Percentiles rank a stretch among this genome's conserved stretches.
These are phyloP conservation scores for Cinnamomum micranthum DNA, from an alignment of 164 flowering plant species.

Conservation along the genomic window DNA sequence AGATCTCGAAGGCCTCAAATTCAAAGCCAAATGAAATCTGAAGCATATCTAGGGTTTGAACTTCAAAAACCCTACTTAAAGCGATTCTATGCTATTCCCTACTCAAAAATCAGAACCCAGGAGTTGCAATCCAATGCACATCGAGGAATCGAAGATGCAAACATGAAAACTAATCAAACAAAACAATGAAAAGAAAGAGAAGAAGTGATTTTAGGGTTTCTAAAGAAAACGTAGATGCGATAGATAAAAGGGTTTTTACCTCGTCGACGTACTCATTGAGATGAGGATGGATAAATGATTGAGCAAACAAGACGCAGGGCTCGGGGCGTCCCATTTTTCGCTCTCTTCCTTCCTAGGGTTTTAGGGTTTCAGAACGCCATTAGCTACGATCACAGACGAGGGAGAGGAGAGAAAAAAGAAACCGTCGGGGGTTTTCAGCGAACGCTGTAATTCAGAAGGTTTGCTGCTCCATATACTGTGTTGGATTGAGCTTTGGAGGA, in stretches of 20 bases:
- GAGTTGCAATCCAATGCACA: background rate
- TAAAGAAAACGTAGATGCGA: too few species aligned
- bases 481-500: too few species aligned
- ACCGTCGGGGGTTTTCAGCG: too few species aligned
- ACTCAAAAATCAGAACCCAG: background rate
- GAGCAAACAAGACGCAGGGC: constrained; percentile 81
- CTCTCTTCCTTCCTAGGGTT: background rate
- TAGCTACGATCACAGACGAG: background rate
- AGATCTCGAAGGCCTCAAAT: background rate
- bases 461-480: too few species aligned
- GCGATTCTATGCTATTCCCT: background rate
- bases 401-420: background rate
- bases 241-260: constrained; percentile 29
- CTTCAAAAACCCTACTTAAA: background rate
- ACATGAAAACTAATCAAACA: background rate
- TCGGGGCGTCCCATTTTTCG: constrained; percentile 82
- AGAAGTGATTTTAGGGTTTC: too few species aligned
- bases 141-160: background rate
- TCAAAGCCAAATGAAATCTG: background rate
- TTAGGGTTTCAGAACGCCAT: background rate
- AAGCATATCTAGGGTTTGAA: background rate
- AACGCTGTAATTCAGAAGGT: too few species aligned
- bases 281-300: constrained; percentile 81
- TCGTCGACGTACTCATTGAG: constrained; percentile 98
- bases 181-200: background rate